Conservation (phyloP, 768 basidiomycete genomes). For the Dioszegia hungarica region DNA sequence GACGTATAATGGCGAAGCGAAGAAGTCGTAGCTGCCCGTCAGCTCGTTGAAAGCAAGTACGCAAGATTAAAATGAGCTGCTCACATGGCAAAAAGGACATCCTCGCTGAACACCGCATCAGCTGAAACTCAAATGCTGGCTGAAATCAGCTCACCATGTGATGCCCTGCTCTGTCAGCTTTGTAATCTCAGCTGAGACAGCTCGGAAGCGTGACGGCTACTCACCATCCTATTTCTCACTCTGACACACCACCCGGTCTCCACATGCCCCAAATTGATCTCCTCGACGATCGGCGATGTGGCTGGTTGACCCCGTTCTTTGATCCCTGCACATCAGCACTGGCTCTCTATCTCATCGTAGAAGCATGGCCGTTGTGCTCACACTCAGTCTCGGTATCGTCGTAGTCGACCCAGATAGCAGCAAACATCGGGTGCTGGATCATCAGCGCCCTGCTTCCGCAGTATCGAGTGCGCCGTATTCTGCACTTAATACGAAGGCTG, state of each 20-base stretch:
- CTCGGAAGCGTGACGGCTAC: not conserved
- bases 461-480: too few species aligned
- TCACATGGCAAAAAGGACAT: conserved; percentile 47
- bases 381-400: conserved; percentile 49
- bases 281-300: conserved; percentile 48
- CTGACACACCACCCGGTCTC: conserved; percentile 48
- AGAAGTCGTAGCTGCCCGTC: conserved; percentile 42
- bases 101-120: conserved; percentile 24
- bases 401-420: conserved; percentile 49
- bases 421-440: conserved; percentile 47
- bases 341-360: too few species aligned
- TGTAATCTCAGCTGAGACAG: not conserved
- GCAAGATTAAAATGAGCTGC: not conserved
- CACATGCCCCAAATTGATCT: conserved; percentile 46
- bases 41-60: not conserved
- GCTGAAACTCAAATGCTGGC: not conserved
- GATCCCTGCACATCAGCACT: conserved; percentile 40
- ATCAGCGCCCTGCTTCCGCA: too few species aligned
- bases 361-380: too few species aligned
- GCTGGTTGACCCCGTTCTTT: conserved; percentile 49
- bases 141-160: conserved; percentile 28
- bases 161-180: conserved; percentile 33
- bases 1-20: conserved; percentile 48
- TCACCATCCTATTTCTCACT: conserved; percentile 47
- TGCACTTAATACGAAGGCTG: not conserved